These are phyloP conservation scores for Cladophialophora bantiana DNA, from an alignment of 2,329 filamentous ascomycete species.

Conservation along the genomic window DNA sequence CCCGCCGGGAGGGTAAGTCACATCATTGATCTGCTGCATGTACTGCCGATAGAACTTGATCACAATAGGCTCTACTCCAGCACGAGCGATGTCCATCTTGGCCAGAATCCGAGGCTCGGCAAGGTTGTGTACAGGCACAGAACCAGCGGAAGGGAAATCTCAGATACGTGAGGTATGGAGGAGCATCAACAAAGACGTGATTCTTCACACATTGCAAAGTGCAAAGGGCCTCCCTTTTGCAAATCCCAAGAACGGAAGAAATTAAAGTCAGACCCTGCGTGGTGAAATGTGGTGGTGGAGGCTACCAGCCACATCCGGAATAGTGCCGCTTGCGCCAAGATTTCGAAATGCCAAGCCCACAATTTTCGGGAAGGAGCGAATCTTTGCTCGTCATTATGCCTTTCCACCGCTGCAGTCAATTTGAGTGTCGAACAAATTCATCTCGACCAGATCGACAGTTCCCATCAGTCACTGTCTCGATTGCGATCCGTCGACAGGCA, in stretches of 20 bases:
- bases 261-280: background rate
- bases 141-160: background rate
- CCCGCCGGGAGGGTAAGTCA: slow-evolving; percentile 68
- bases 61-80: slow-evolving; percentile 48
- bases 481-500: slow-evolving; percentile 31
- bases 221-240: background rate
- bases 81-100: slow-evolving; percentile 33
- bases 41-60: slow-evolving; percentile 75
- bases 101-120: background rate
- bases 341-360: slow-evolving; percentile 36
- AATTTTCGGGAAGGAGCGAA: slow-evolving; percentile 28
- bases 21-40: slow-evolving; percentile 73
- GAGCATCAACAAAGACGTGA: background rate
- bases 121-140: background rate
- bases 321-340: slow-evolving; percentile 29
- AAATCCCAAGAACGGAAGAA: background rate
- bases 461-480: slow-evolving; percentile 18
- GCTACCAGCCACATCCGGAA: slow-evolving; percentile 13
- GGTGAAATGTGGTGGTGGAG: background rate
- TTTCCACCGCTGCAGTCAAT: slow-evolving; percentile 15
- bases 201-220: background rate
- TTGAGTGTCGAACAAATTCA: slow-evolving; percentile 5
- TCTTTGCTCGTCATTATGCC: slow-evolving; percentile 24
- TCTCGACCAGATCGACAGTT: slow-evolving; percentile 11
- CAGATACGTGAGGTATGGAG: background rate